Conservation (phyloP, 768 basidiomycete species). For the Lentinula raphanica region DNA sequence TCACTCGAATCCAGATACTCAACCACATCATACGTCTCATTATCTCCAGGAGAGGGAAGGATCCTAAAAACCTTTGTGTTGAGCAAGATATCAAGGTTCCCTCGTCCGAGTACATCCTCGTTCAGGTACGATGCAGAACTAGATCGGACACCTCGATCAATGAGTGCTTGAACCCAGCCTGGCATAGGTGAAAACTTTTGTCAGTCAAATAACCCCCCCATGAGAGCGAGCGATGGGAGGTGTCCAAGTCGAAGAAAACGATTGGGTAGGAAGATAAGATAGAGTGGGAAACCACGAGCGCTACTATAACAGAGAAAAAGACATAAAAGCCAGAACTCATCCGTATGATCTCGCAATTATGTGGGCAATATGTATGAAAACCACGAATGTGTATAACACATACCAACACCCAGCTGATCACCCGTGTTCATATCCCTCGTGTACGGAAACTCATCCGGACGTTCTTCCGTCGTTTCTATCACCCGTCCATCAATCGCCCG, state of each 20-base stretch:
- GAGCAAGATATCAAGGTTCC: conserved; percentile 26
- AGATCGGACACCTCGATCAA: conserved; percentile 22
- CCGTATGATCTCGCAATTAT: too few relatives aligned
- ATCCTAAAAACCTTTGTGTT: conserved; percentile 25
- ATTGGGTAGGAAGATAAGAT: too few relatives aligned
- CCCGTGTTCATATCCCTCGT: conserved; percentile 26
- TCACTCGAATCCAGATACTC: conserved; percentile 12
- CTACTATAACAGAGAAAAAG: too few relatives aligned
- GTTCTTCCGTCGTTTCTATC: conserved; percentile 22
- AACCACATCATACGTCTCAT: conserved; percentile 17
- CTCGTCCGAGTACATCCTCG: conserved; percentile 15
- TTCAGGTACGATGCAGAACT: conserved; percentile 27
- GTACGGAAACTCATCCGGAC: conserved; percentile 16
- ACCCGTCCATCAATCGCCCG: conserved; percentile 22
- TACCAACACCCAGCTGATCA: conserved; percentile 26
- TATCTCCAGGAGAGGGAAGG: conserved; percentile 8
- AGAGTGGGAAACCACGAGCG: too few relatives aligned
- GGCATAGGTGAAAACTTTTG: too few relatives aligned
- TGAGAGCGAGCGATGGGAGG: too few relatives aligned
- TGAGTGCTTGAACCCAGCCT: conserved; percentile 20
- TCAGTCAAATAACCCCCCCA: too few relatives aligned
- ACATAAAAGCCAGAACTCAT: too few relatives aligned
- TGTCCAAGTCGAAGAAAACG: too few relatives aligned
- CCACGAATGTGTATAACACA: not conserved
- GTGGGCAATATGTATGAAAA: too few relatives aligned